Evolutionary conservation across 345 rosid genomes (phyloP).

Genomic region (Citrus glauca): DNA sequence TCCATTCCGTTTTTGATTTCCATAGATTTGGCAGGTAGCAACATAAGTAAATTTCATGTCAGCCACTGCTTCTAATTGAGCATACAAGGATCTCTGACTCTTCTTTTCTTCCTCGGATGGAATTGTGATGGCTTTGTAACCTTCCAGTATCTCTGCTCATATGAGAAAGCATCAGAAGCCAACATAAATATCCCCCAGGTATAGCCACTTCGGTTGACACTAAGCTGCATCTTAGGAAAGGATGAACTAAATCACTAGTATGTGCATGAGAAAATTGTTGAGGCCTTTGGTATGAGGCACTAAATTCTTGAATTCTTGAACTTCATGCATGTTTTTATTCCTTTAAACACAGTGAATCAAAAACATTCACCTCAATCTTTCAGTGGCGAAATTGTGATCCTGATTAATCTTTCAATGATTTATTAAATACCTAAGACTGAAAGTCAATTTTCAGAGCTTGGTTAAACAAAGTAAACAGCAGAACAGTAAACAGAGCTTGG

Average conservation of each 20-base stretch:
- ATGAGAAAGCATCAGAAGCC: constrained; percentile 20
- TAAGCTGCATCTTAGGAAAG: constrained; percentile 1
- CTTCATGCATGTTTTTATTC: neutral
- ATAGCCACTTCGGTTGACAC: neutral
- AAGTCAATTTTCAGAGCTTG: neutral
- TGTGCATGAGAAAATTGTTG: neutral
- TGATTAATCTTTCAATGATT: neutral
- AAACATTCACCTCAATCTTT: neutral
- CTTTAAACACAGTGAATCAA: neutral
- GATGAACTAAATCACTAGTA: neutral
- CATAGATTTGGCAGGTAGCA: constrained; percentile 95
- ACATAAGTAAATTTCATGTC: constrained; percentile 94
- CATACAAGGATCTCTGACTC: constrained; percentile 79
- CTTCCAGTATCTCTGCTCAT: constrained; percentile 80
- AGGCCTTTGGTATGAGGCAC: neutral
- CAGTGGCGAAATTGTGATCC: neutral
- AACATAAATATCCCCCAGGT: constrained; percentile 1
- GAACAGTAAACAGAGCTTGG: neutral
- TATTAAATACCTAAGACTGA: neutral
- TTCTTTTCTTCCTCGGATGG: constrained; percentile 92
- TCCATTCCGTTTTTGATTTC: constrained; percentile 88
- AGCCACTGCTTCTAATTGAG: constrained; percentile 90
- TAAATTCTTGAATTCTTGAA: neutral
- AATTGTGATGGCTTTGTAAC: constrained; percentile 80
- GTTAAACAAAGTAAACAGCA: neutral